Base-by-base conservation (phyloP, 2,329 filamentous ascomycete species). In the Exserohilum rostratum region DNA sequence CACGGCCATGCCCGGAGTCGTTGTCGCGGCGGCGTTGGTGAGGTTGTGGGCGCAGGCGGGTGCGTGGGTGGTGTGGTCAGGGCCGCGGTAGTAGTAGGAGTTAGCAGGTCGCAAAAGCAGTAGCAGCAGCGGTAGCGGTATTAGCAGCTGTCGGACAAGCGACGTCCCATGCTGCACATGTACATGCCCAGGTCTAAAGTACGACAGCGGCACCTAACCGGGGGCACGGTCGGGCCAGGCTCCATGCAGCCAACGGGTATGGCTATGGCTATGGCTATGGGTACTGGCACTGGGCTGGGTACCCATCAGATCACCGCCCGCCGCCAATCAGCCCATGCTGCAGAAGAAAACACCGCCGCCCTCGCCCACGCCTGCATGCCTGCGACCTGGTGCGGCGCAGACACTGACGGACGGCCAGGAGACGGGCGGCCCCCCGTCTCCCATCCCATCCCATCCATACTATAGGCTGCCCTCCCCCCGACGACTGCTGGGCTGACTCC, bases 211-310 rank as follows among this genome's bases (percentile, higher is more conserved):
- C 50, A 47, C 47, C 49, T 52, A 46, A 52, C 48, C 48, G 35
- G 64, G 54, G 57, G 63, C 61, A 62, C 59, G 61, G 62, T 61
- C 65, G 18, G 20, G 62, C 63, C 65, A 29, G 20, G 51, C 60
- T 48, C 18, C 13, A 25, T 34, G 37, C 37, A 46, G 33, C 18
- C 29, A 45, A 45, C 46, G 10, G 22, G 22, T n/a, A n/a, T n/a
- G n/a, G n/a, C n/a, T n/a, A n/a, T n/a, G n/a, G n/a, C n/a, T n/a
- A n/a, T n/a, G n/a, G n/a, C n/a, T n/a, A n/a, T n/a, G n/a, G n/a
- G n/a, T n/a, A n/a, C n/a, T n/a, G n/a, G n/a, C n/a, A n/a, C n/a
- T n/a, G n/a, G n/a, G n/a, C n/a, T n/a, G n/a, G n/a, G n/a, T n/a
- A n/a, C n/a, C n/a, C n/a, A n/a, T n/a, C n/a, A n/a, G n/a, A n/a